These are phyloP conservation scores for Fusarium sacchari DNA, from an alignment of 2,329 filamentous ascomycete genomes.

Conservation along the genomic window DNA sequence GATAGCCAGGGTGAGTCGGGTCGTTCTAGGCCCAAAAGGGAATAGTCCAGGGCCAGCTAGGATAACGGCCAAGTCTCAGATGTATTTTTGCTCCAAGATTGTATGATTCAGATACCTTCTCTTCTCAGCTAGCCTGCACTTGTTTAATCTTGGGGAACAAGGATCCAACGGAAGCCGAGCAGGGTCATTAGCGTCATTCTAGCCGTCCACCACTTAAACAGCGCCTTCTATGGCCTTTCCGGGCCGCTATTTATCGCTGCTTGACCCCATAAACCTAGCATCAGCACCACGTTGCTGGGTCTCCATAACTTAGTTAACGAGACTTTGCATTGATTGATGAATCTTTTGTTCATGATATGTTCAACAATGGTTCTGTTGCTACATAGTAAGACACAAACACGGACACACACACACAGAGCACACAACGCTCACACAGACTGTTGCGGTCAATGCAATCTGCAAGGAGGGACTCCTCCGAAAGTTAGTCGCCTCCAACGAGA, in stretches of 20 bases:
- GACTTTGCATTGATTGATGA: not conserved
- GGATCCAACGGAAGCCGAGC: slow-evolving; percentile 37
- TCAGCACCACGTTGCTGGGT: slow-evolving; percentile 19
- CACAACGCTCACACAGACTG: not conserved
- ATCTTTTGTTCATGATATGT: not conserved
- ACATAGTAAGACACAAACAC: not conserved
- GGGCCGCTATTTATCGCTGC: slow-evolving; percentile 12
- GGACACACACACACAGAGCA: not conserved
- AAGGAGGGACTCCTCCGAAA: slow-evolving; percentile 2
- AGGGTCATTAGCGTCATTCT: slow-evolving; percentile 32
- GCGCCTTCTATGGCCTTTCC: slow-evolving; percentile 4
- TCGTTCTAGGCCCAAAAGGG: slow-evolving; percentile 5
- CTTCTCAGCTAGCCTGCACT: slow-evolving; percentile 14
- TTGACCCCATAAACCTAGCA: slow-evolving; percentile 8
- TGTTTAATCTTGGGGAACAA: slow-evolving; percentile 47
- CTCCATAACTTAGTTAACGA: slow-evolving; percentile 1
- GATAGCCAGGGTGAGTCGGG: slow-evolving; percentile 37
- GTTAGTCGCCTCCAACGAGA: not conserved
- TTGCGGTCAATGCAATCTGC: not conserved
- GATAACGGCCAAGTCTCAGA: slow-evolving; percentile 14
- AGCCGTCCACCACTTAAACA: slow-evolving; percentile 27
- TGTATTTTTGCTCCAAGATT: slow-evolving; percentile 18
- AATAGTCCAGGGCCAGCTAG: slow-evolving; percentile 28
- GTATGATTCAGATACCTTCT: slow-evolving; percentile 26
- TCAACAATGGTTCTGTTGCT: not conserved